phyloP scores from a whole-genome alignment of 2,329 filamentous ascomycete genomes.

The Fusarium begoniae region DNA sequence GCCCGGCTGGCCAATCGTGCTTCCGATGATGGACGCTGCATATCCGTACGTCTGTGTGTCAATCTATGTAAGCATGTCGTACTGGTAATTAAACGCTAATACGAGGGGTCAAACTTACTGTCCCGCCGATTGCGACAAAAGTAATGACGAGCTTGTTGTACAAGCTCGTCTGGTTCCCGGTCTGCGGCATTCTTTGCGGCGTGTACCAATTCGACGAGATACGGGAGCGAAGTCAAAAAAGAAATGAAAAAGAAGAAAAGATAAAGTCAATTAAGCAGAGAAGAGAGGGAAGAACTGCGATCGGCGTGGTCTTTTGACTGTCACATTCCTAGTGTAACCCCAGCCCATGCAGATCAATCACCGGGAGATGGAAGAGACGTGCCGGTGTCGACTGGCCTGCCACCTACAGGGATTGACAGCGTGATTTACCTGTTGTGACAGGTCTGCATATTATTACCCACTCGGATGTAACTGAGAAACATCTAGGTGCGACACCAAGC shows the following conservation, averaged over 20 bases:
- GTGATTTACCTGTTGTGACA: not conserved
- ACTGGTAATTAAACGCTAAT: not conserved
- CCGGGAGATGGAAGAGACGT: not conserved
- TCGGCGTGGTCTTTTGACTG: not conserved
- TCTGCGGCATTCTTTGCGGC: slow-evolving; percentile 7
- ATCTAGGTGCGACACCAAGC: not conserved
- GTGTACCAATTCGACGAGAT: not conserved
- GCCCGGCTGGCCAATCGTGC: slow-evolving; percentile 62
- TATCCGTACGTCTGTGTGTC: slow-evolving; percentile 58
- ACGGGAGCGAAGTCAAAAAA: not conserved
- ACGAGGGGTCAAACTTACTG: slow-evolving; percentile 36
- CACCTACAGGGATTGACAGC: not conserved
- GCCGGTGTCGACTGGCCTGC: not conserved
- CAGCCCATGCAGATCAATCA: not conserved
- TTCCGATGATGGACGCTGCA: slow-evolving; percentile 59
- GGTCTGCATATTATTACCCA: not conserved
- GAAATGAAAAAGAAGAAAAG: not conserved
- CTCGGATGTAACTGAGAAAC: not conserved
- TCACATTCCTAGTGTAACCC: not conserved
- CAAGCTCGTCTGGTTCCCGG: slow-evolving; percentile 38
- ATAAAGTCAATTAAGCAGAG: not conserved
- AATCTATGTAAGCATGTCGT: not conserved
- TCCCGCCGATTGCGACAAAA: slow-evolving; percentile 47
- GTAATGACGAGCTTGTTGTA: slow-evolving; percentile 49
- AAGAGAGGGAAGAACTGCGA: not conserved